A percentile compares a stretch with the other conserved stretches of the same genome.
Evolutionary conservation across 1,139 yeast genomes (phyloP).

Genomic region (Hyphopichia wangnamkhiaoensis): DNA sequence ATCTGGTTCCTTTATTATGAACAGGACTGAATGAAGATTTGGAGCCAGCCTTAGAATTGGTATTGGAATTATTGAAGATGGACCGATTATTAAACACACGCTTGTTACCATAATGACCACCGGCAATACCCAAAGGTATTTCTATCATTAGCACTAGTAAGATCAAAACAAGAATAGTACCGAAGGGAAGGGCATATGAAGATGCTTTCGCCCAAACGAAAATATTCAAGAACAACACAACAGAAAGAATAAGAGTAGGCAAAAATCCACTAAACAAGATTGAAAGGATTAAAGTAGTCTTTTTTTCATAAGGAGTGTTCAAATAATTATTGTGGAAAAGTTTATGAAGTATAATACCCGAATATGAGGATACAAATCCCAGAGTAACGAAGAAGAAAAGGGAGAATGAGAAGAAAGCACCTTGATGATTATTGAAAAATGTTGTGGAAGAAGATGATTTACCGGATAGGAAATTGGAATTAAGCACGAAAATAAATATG

Average conservation of each 20-base stretch:
- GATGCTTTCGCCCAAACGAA: conserved; percentile 79
- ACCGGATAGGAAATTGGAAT: conserved; percentile 29
- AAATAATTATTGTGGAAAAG: conserved; percentile 43
- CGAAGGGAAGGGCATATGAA: conserved; percentile 75
- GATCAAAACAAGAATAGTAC: conserved; percentile 62
- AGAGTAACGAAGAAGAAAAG: conserved; percentile 63
- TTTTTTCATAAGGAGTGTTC: conserved; percentile 23
- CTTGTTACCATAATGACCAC: conserved; percentile 62
- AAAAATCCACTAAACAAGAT: conserved; percentile 59
- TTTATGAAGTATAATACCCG: conserved; percentile 64
- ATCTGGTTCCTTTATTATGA: conserved; percentile 4
- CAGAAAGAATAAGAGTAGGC: conserved; percentile 57
- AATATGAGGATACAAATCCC: conserved; percentile 72
- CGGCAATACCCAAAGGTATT: conserved; percentile 72
- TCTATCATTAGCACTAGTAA: conserved; percentile 62
- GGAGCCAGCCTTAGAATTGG: conserved; percentile 4
- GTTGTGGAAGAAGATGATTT: conserved; percentile 21
- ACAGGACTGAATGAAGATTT: neutral
- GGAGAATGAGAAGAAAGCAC: conserved; percentile 64
- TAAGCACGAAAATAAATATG: conserved; percentile 56
- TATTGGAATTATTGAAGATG: conserved; percentile 3
- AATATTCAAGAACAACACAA: conserved; percentile 59
- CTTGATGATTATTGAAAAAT: conserved; percentile 57
- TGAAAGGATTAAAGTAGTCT: conserved; percentile 31
- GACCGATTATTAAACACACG: conserved; percentile 26